Percentiles rank a stretch among this genome's conserved stretches.
These are phyloP conservation scores for Jackrogersella multiformis DNA, from an alignment of 495 filamentous ascomycete species.

Conservation along the genomic window DNA sequence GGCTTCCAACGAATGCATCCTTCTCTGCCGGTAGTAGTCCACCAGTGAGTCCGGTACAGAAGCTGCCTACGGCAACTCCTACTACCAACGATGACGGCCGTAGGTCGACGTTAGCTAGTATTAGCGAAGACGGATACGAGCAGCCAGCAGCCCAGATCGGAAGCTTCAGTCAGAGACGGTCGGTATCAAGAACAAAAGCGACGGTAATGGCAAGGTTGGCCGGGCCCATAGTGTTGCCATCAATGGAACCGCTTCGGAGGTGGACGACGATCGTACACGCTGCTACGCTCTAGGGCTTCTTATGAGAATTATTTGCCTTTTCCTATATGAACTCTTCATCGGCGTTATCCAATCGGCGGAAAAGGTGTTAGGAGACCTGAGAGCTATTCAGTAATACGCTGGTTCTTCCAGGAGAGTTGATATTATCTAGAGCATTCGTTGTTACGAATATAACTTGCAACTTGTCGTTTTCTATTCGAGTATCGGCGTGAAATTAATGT, in stretches of 20 bases:
- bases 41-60: not conserved
- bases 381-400: no score
- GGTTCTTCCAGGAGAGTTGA: no score
- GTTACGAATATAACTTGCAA: not conserved
- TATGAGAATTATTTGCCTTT: not conserved
- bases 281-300: constrained; percentile 6
- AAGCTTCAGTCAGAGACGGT: not conserved
- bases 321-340: not conserved
- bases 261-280: constrained; percentile 7
- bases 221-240: not conserved
- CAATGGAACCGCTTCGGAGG: constrained; percentile 14
- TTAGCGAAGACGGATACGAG: constrained; percentile 7
- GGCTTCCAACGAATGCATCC: not conserved
- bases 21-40: not conserved
- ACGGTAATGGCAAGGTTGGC: not conserved
- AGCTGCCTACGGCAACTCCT: not conserved
- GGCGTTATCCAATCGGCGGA: not conserved
- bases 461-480: not conserved
- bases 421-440: not conserved
- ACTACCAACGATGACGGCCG: not conserved
- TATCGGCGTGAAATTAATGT: not conserved
- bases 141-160: not conserved
- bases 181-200: not conserved
- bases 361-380: no score
- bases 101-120: constrained; percentile 4